These are phyloP conservation scores for Coemansia sp. DNA, from an alignment of 192 early-diverging fungal genomes.

Conservation along the genomic window DNA sequence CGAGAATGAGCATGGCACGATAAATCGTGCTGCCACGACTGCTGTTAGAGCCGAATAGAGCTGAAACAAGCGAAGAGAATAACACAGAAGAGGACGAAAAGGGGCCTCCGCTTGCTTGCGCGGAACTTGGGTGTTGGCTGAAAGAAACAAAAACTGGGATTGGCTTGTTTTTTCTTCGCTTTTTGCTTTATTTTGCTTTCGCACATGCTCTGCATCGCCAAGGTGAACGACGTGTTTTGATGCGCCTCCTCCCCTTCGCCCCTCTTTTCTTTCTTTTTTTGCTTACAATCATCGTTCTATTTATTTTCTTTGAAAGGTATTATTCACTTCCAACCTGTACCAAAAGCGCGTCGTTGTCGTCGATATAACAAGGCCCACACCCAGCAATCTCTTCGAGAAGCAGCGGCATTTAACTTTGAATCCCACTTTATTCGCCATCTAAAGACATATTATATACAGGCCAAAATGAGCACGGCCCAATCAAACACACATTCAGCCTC, in stretches of 20 bases:
- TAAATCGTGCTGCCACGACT: no score
- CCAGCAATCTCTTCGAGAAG: conserved; percentile 16
- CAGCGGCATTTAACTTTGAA: conserved; percentile 1
- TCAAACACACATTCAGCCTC: conserved; percentile 50
- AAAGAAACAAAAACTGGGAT: background rate
- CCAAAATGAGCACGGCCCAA: conserved; percentile 51
- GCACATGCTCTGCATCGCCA: no score
- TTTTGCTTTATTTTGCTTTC: no score
- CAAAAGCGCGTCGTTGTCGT: conserved; percentile 42
- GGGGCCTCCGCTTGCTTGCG: no score
- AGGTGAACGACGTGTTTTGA: background rate
- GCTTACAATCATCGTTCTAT: conserved; percentile 12
- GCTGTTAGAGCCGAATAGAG: background rate
- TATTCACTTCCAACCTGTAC: conserved; percentile 28
- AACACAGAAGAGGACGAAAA: no score
- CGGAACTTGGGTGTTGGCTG: no score
- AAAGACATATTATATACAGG: conserved; percentile 41
- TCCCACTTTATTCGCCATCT: conserved; percentile 19
- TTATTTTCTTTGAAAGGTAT: conserved; percentile 28
- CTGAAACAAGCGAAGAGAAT: conserved; percentile 1
- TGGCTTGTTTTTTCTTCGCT: background rate
- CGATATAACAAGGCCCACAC: conserved; percentile 13
- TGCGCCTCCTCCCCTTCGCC: background rate
- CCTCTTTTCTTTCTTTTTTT: conserved; percentile 4
- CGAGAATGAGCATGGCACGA: no score